phyloP scores from a whole-genome alignment of 495 filamentous ascomycete species.

The Aspergillus wentii region DNA sequence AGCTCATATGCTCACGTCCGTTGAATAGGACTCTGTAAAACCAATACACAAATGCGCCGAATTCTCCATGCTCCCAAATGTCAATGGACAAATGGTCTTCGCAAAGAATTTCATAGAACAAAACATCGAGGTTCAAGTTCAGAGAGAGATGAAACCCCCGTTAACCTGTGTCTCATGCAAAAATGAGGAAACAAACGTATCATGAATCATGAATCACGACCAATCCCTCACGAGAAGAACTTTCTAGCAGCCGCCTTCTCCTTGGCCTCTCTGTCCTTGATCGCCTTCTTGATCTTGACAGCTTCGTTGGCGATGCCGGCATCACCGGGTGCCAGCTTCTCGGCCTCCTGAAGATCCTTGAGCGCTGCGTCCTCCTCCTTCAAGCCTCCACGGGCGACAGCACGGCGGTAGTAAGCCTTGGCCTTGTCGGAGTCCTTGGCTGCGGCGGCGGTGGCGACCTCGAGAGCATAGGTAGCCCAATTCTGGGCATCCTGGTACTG shows the following conservation, averaged over 20 bases:
- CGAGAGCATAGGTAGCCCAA: slow-evolving; percentile 69
- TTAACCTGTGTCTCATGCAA: slow-evolving; percentile 14
- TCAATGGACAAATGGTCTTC: background rate
- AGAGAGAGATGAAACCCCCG: too few species aligned
- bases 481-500: slow-evolving; percentile 62
- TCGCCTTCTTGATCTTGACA: slow-evolving; percentile 65
- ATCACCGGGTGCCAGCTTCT: slow-evolving; percentile 71
- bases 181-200: slow-evolving; percentile 13
- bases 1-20: too few species aligned
- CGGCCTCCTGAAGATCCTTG: slow-evolving; percentile 70
- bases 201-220: slow-evolving; percentile 25
- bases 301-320: slow-evolving; percentile 71
- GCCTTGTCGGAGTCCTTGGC: slow-evolving; percentile 73
- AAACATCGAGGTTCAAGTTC: too few species aligned
- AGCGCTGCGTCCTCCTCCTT: slow-evolving; percentile 86
- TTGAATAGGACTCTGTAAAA: too few species aligned
- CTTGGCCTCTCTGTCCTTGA: slow-evolving; percentile 68
- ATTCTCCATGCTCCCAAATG: slow-evolving; percentile 12
- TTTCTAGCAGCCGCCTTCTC: slow-evolving; percentile 87
- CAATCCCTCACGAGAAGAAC: slow-evolving; percentile 59
- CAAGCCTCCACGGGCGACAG: slow-evolving; percentile 61
- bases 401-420: slow-evolving; percentile 84
- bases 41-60: slow-evolving; percentile 7
- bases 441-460: slow-evolving; percentile 47
- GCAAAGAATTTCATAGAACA: too few species aligned